Percentiles rank a stretch among this genome's conserved stretches.
These are phyloP conservation scores for Eragrostis nindensis DNA, from an alignment of 176 grass and related monocot genomes.

Conservation along the genomic window DNA sequence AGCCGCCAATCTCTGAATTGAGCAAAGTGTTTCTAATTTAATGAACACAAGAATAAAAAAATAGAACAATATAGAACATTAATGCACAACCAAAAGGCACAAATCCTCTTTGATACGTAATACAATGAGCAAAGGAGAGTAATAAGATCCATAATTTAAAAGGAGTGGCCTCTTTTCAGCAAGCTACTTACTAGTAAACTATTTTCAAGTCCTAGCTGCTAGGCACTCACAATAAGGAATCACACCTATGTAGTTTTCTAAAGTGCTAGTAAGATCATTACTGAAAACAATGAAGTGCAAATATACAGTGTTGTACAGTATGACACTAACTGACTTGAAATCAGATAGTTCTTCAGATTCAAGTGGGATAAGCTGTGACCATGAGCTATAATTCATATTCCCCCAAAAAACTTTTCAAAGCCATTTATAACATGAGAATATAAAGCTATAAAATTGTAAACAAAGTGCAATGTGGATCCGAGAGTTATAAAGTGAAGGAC, in stretches of 20 bases:
- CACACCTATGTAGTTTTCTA: background rate
- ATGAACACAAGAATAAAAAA: background rate
- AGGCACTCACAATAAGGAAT: background rate
- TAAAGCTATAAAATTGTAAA: background rate
- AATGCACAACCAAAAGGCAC: background rate
- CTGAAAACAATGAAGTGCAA: background rate
- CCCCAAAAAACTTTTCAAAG: background rate
- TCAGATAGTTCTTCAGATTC: background rate
- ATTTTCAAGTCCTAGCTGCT: background rate
- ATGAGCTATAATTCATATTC: background rate
- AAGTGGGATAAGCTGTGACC: background rate
- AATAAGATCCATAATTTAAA: background rate
- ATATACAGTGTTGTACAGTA: background rate
- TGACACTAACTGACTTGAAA: background rate
- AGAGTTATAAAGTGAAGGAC: background rate
- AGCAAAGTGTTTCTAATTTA: constrained; percentile 19
- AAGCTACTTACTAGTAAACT: background rate
- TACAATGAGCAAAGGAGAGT: background rate
- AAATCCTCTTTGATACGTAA: background rate
- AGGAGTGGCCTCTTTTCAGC: background rate
- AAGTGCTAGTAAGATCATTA: background rate
- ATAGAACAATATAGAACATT: background rate
- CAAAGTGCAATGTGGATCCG: background rate
- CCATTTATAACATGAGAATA: constrained; percentile 7
- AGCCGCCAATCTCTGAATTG: constrained; percentile 62